Conservation (phyloP, 129 eudicot species). For the Smallanthus sonchifolius region DNA sequence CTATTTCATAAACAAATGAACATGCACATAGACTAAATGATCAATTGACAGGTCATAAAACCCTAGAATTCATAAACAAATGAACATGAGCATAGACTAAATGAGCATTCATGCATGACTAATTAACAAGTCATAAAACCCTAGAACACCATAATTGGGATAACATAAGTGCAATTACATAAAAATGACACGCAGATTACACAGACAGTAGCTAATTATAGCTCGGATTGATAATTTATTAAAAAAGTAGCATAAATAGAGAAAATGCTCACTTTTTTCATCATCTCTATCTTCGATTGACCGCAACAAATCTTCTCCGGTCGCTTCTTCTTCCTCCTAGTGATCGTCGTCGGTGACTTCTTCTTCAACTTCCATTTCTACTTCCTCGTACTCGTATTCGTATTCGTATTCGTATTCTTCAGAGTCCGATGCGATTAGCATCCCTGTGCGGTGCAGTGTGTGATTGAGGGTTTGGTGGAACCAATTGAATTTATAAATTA, state of each 20-base stretch:
- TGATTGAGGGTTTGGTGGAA: too few relatives aligned
- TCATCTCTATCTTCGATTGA: too few relatives aligned
- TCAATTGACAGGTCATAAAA: background rate
- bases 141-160: background rate
- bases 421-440: conserved; percentile 23
- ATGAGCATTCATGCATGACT: background rate
- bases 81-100: too few relatives aligned
- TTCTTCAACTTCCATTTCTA: conserved; percentile 38
- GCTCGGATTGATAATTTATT: background rate
- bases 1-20: background rate
- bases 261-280: background rate
- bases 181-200: background rate
- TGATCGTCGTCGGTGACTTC: conserved; percentile 37
- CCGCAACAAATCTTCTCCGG: too few relatives aligned
- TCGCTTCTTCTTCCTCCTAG: background rate
- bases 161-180: background rate
- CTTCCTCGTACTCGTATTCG: conserved; percentile 57
- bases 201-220: background rate
- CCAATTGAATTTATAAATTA: too few relatives aligned
- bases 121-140: conserved; percentile 7
- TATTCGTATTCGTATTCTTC: conserved; percentile 60
- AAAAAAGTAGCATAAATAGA: background rate
- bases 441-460: too few relatives aligned
- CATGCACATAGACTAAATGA: background rate
- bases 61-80: too few relatives aligned